Base-by-base conservation (phyloP, 306 rosid genomes). In the Coriaria nepalensis region DNA sequence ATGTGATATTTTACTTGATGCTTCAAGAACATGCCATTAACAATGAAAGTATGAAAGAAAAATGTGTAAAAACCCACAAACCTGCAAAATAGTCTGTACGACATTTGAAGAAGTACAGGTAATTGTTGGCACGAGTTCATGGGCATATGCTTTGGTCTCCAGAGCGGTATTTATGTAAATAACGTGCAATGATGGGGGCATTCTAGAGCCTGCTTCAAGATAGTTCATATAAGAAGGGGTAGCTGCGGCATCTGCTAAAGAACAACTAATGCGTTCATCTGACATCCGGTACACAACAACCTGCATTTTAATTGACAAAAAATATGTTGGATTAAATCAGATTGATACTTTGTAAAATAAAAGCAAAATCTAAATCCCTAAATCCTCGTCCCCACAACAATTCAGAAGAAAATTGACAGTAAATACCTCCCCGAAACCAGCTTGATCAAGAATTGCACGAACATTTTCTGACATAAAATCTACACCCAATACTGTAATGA, bases 381-480 rank as follows among this genome's bases (percentile, higher is more conserved):
- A 43, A 3, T 20, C 29, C 29, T 20, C 29, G 1, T 20, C 29
- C 2, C 2, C 29, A 20, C 29, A 20, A 20, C 29, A 20, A 20
- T 48, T 56, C 9, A 13, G 39, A 42, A 10, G 56, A 40, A 42
- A 7, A 7, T 47, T n/a, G 40, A 11, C 55, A 51, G 36, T 40
- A 40, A 48, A 65, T 52, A 90, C 98, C 82, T 85, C 77, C 9
- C 53, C 57, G 53, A 73, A 90, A 49, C 94, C 95, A 55, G 96
- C 93, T 77, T 90, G 98, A 72, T 90, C 98, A 71, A 90, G 98
- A 56, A 90, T 71, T n/a, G 98, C 93, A 15, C 98, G 92, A 40
- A 85, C 95, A 61, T 90, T 90, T 70, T 90, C 98, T 0, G 96
- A 90, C 98, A 90, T 90, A 52, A 90, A 90, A 70, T 85, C 98